Evolutionary conservation across 2,329 filamentous ascomycete genomes (phyloP).

Genomic region (Exophiala sideris): DNA sequence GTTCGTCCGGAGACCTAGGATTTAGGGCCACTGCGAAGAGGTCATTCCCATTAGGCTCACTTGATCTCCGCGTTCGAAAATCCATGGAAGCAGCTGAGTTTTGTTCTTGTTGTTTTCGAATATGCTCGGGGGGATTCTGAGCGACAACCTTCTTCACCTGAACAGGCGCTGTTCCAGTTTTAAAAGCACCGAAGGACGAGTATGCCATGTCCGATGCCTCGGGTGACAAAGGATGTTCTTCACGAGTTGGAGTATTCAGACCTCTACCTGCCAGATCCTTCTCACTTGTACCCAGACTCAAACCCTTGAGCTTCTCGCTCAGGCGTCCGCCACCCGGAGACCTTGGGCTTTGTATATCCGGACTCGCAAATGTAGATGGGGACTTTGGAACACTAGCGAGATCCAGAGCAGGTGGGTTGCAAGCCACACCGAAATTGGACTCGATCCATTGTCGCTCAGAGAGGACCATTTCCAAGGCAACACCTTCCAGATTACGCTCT

Average conservation of each 20-base stretch:
- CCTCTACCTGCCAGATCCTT: conserved; percentile 52
- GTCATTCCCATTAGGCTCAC: conserved; percentile 64
- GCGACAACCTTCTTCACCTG: conserved; percentile 33
- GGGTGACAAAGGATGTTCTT: conserved; percentile 56
- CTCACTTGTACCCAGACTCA: conserved; percentile 72
- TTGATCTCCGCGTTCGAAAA: conserved; percentile 31
- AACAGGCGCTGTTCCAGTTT: conserved; percentile 38
- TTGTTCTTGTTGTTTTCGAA: conserved; percentile 38
- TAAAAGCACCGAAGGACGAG: conserved; percentile 60
- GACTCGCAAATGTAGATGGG: conserved; percentile 51
- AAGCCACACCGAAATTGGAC: conserved; percentile 68
- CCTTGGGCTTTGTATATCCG: conserved; percentile 53
- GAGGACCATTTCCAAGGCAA: conserved; percentile 78
- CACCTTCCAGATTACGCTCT: conserved; percentile 70
- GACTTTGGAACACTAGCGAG: conserved; percentile 27
- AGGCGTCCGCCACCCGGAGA: conserved; percentile 63
- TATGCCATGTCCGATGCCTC: conserved; percentile 62
- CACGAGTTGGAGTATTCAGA: conserved; percentile 28
- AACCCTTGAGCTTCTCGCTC: conserved; percentile 73
- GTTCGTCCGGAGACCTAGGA: conserved; percentile 80
- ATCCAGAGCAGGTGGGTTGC: conserved; percentile 32
- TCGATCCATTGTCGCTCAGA: conserved; percentile 85
- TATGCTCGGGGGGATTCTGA: conserved; percentile 37
- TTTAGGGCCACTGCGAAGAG: conserved; percentile 85
- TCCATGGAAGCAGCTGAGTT: conserved; percentile 33